phyloP scores from a whole-genome alignment of 106 monocot genomes.

The Platanthera zijinensis region DNA sequence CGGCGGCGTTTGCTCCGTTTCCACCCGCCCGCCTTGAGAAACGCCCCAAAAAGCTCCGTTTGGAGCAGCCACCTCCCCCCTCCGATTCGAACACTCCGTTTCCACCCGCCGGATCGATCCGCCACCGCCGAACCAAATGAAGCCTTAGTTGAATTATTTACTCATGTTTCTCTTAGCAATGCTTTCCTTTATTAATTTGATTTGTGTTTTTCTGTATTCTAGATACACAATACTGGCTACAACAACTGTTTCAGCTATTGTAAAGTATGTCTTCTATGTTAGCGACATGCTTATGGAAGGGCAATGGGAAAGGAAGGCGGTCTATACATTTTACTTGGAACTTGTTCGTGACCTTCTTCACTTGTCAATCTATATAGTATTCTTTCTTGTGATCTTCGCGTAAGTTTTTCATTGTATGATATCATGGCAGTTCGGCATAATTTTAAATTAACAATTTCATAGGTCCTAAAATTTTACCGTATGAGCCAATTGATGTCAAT shows the following conservation, averaged over 20 bases:
- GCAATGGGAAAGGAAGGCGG: slow-evolving; percentile 89
- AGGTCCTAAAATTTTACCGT: background rate
- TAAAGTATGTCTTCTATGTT: slow-evolving; percentile 86
- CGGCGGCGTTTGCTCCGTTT: too few species aligned
- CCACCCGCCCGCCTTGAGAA: too few species aligned
- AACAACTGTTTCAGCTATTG: slow-evolving; percentile 65
- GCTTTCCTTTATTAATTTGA: background rate
- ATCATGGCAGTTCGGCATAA: background rate
- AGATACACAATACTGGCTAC: slow-evolving; percentile 92
- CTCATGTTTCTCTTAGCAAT: background rate
- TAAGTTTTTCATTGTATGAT: slow-evolving; percentile 32
- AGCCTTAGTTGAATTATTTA: background rate
- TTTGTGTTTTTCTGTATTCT: slow-evolving; percentile 14
- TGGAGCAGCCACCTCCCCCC: too few species aligned
- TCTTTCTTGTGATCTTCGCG: slow-evolving; percentile 80
- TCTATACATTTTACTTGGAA: slow-evolving; percentile 91
- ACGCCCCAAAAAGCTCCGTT: too few species aligned
- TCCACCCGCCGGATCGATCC: too few species aligned
- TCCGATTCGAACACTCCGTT: too few species aligned
- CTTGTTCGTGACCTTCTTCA: slow-evolving; percentile 83
- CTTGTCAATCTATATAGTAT: slow-evolving; percentile 78
- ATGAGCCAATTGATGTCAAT: background rate
- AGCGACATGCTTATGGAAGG: slow-evolving; percentile 95
- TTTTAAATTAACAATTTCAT: background rate
- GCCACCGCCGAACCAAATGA: too few species aligned